Evolutionary conservation across 192 early-diverging fungal genomes (phyloP).

Genomic region (Backusella morwellensis): DNA sequence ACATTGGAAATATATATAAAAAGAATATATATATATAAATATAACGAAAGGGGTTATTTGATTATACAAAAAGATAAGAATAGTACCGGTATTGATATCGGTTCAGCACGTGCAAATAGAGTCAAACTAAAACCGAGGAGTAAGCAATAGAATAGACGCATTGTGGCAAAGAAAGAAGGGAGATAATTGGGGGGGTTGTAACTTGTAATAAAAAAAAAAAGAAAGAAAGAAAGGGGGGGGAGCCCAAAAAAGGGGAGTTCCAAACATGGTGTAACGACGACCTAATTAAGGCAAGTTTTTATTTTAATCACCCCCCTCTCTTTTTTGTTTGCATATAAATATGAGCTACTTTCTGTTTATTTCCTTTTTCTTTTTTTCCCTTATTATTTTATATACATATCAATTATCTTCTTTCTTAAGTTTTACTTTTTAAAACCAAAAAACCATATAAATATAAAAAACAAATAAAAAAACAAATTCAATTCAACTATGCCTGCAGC

Average conservation of each 20-base stretch:
- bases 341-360: background rate
- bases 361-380: constrained; percentile 1
- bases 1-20: background rate
- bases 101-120: constrained; percentile 5
- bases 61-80: background rate
- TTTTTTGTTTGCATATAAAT: constrained; percentile 15
- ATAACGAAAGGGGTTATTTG: background rate
- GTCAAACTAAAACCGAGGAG: background rate
- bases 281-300: background rate
- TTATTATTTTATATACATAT: background rate
- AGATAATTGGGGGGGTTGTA: background rate
- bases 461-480: background rate
- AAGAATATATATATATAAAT: background rate
- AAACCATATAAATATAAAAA: background rate
- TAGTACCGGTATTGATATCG: constrained; percentile 10
- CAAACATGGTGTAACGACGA: background rate
- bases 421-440: background rate
- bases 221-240: background rate
- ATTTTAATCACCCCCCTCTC: background rate
- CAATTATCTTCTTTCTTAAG: background rate
- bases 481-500: background rate
- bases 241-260: background rate
- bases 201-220: background rate
- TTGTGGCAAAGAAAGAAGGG: constrained; percentile 2
- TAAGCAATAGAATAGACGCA: constrained; percentile 1